Evolutionary conservation across 352 stramenopile species (phyloP), one percentile per base, ranked within the genome.

Genomic region (Pythium oligandrum): DNA sequence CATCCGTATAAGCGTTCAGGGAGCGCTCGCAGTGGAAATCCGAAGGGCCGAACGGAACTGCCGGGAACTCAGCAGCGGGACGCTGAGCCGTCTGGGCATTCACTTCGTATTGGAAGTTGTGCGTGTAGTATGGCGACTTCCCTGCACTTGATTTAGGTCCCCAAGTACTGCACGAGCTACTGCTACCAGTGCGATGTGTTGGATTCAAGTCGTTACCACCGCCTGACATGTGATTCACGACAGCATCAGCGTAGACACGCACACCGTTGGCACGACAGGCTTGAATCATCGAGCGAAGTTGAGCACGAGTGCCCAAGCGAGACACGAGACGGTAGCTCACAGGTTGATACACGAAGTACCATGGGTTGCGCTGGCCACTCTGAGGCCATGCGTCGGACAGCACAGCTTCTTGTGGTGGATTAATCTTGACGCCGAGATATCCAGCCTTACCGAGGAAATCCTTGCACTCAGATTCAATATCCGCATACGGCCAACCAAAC

Each of bases 391-490:
- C 53, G 48, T 86, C 70, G 10, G 74, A 71, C 48, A 85, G 35
- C 9, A 88, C 49, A 1, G 69, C 63, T 47, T 89, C 78, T 44
- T 89, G 77, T 6, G 74, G 74, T 3, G 78, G 78, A 32, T 75
- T 83, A 50, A 89, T 78, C 64, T 88, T 89, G 33, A 86, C 72
- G 4, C 78, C 77, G 50, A 89, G 68, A 63, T 88, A 88, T 1
- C 78, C 74, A 4, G 76, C 73, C 32, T 86, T 85, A 35, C 73
- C 73, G 30, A 89, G 44, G 38, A 42, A 85, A 35, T 77, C 65
- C 3, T 56, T 43, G 51, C 77, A 89, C 45, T 89, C 78, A 12
- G 68, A 49, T 30, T 76, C 76, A 35, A 88, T 84, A 44, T 86
- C 78, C 11, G 61, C 55, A 51, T 84, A 84, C 26, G 78, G 74